Evolutionary conservation across 2,329 filamentous ascomycete species (phyloP).

Genomic region (Paecilomyces formosus): DNA sequence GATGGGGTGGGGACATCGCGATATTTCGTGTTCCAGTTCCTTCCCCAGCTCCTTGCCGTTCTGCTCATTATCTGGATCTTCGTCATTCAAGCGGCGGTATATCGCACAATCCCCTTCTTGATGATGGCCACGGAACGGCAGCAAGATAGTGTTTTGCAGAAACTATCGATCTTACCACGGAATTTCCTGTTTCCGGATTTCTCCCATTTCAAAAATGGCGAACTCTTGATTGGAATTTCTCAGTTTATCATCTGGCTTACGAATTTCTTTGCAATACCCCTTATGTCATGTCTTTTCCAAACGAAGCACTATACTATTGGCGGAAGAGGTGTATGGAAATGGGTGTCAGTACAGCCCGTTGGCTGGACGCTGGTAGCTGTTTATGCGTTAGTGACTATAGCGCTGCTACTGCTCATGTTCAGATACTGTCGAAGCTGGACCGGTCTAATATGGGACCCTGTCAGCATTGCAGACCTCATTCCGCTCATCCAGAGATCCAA

Average conservation of each 20-base stretch:
- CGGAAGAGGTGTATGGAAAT: slow-evolving; percentile 59
- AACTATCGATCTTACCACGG: slow-evolving; percentile 52
- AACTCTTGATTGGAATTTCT: slow-evolving; percentile 59
- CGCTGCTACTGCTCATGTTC: slow-evolving; percentile 51
- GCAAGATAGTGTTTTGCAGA: slow-evolving; percentile 54
- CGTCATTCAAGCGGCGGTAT: slow-evolving; percentile 64
- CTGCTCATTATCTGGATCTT: slow-evolving; percentile 70
- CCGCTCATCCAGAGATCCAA: slow-evolving; percentile 75
- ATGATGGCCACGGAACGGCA: slow-evolving; percentile 62
- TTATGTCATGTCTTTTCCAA: slow-evolving; percentile 71
- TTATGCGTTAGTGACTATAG: slow-evolving; percentile 60
- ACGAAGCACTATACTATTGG: slow-evolving; percentile 55
- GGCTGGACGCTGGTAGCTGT: slow-evolving; percentile 70
- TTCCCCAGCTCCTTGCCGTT: slow-evolving; percentile 70
- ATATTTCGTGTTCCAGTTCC: slow-evolving; percentile 80
- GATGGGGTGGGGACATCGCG: slow-evolving; percentile 59
- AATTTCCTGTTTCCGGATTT: slow-evolving; percentile 63
- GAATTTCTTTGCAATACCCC: slow-evolving; percentile 66
- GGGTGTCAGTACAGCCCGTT: slow-evolving; percentile 70
- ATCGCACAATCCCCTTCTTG: slow-evolving; percentile 69
- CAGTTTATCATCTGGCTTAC: slow-evolving; percentile 68
- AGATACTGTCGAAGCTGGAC: slow-evolving; percentile 61
- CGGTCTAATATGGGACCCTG: slow-evolving; percentile 77
- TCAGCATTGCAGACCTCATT: slow-evolving; percentile 73
- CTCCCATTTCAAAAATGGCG: slow-evolving; percentile 60